phyloP scores from a whole-genome alignment of 768 basidiomycete genomes.

The Termitomyces sp. region DNA sequence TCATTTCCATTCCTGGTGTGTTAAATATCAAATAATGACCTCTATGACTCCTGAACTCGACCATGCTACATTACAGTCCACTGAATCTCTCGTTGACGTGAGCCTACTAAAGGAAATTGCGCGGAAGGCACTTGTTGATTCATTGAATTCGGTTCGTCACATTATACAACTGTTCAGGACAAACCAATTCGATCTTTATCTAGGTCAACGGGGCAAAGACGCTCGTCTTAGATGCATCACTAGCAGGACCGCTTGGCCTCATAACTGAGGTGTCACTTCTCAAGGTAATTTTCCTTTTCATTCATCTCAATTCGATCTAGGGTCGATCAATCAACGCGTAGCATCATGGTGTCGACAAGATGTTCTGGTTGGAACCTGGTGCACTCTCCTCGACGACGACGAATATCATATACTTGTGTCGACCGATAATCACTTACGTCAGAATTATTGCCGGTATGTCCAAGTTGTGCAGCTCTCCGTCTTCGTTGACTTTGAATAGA shows the following conservation, averaged over 20 bases:
- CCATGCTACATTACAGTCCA: conserved; percentile 16
- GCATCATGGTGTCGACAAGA: conserved; percentile 99
- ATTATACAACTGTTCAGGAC: background rate
- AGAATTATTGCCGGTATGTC: conserved; percentile 87
- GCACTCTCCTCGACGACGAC: conserved; percentile 78
- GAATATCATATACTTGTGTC: conserved; percentile 90
- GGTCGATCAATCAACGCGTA: conserved; percentile 25
- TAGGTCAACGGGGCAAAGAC: conserved; percentile 95
- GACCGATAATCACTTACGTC: conserved; percentile 80
- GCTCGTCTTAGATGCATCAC: conserved; percentile 82
- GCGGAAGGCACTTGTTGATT: conserved; percentile 77
- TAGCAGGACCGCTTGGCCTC: conserved; percentile 90
- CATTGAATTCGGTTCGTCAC: conserved; percentile 70
- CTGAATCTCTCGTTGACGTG: conserved; percentile 49
- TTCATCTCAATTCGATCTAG: background rate
- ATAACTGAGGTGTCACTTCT: conserved; percentile 92
- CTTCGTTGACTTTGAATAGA: conserved; percentile 49
- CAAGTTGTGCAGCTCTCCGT: conserved; percentile 12
- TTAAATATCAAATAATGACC: background rate
- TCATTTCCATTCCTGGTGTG: background rate
- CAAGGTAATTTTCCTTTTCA: conserved; percentile 53
- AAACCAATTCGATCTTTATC: conserved; percentile 1
- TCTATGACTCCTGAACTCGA: conserved; percentile 13
- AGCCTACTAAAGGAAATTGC: conserved; percentile 73
- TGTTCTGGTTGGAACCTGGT: conserved; percentile 98